Evolutionary conservation across 768 basidiomycete genomes (phyloP).

Genomic region (Naematelia encephala): DNA sequence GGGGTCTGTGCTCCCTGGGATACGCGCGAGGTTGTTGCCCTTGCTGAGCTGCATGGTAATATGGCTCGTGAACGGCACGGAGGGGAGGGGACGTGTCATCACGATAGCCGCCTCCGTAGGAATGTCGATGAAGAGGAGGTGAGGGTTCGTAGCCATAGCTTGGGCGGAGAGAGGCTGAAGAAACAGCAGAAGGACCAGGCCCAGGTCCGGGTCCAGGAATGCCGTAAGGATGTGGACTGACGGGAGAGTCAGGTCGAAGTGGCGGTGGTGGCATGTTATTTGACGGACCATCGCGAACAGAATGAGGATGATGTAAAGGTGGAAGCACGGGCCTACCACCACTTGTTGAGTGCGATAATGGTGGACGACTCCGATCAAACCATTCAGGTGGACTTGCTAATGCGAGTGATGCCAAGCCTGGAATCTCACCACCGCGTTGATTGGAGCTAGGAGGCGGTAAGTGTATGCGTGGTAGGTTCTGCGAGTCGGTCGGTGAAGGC

Average conservation of each 20-base stretch:
- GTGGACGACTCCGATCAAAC: not conserved
- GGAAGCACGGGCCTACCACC: not conserved
- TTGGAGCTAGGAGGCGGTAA: not conserved
- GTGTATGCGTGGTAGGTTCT: not conserved
- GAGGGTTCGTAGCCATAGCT: not conserved
- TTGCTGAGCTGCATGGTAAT: not conserved
- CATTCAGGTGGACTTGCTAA: not conserved
- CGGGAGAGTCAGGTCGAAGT: not conserved
- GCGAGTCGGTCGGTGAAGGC: not conserved
- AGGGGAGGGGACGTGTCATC: constrained; percentile 7
- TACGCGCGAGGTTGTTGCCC: not conserved
- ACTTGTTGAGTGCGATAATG: not conserved
- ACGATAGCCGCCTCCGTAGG: not conserved
- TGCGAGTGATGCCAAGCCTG: not conserved
- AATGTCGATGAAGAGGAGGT: not conserved
- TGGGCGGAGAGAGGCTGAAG: not conserved
- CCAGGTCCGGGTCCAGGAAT: not conserved
- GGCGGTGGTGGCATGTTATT: constrained; percentile 2
- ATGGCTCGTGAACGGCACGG: constrained; percentile 1
- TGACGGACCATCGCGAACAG: not conserved
- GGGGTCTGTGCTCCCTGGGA: not conserved
- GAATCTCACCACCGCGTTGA: not conserved
- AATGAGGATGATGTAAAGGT: not conserved
- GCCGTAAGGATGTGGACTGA: not conserved
- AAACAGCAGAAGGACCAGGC: not conserved